A percentile compares a stretch with the other conserved stretches of the same genome.
Evolutionary conservation across 345 rosid species (phyloP).

Genomic region (Gossypium longicalyx): DNA sequence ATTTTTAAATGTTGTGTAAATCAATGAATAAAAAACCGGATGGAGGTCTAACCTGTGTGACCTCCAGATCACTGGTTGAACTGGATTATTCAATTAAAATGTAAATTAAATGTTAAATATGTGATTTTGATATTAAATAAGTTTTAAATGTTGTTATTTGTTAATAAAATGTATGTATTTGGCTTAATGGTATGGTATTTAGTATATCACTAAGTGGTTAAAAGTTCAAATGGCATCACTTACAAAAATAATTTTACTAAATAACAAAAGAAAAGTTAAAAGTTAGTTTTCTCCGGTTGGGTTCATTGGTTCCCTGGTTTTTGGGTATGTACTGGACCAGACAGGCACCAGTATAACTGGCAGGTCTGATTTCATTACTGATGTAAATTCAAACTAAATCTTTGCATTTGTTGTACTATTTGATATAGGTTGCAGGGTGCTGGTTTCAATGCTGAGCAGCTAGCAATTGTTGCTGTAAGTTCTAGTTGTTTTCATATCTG

Average conservation of each 20-base stretch:
- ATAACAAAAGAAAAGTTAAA: neutral
- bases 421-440: slow-evolving; percentile 55
- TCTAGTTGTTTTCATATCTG: slow-evolving; percentile 9
- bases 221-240: neutral
- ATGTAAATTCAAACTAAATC: slow-evolving; percentile 17
- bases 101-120: neutral
- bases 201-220: neutral
- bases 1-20: neutral
- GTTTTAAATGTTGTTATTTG: too few relatives aligned
- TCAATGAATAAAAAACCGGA: neutral
- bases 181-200: neutral
- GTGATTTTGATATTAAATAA: neutral
- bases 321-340: neutral
- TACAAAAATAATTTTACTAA: neutral
- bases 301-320: neutral
- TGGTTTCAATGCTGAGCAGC: slow-evolving; percentile 70
- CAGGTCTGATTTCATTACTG: neutral
- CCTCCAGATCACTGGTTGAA: neutral
- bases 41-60: neutral
- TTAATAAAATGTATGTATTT: neutral
- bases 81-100: neutral
- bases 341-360: neutral
- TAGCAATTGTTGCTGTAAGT: slow-evolving; percentile 73
- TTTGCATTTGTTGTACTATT: slow-evolving; percentile 18
- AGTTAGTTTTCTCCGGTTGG: neutral